Base-by-base conservation (phyloP, 73 alveolate species). In the Paramecium caudatum region DNA sequence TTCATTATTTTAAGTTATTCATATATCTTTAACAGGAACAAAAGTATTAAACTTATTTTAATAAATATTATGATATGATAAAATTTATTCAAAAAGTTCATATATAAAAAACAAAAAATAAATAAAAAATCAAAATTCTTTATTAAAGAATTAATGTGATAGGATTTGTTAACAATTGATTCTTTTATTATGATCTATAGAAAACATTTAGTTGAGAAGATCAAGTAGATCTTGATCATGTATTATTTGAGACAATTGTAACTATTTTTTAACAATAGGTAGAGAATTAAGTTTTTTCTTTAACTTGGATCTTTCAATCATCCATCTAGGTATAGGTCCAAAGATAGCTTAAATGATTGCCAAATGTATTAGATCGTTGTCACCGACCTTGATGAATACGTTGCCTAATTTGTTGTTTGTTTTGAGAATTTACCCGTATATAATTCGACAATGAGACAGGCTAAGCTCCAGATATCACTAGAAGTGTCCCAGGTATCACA, bases 381-480 rank as follows among this genome's bases (percentile, higher is more conserved):
- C 99, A 2, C 50, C 47, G 32, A 41, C 99, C 94, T 13, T 98
- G 97, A 92, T 95, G 96, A 87, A 36, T 30, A 65, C 49, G 12
- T 36, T 13, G 16, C 83, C 83, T 65, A 36, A 25, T 13, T 36
- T 30, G 50, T 65, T 65, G 32, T 65, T 65, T 65, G 80, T 32
- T 65, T 65, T 65, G 96, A 90, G 90, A 96, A 90, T 90, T 97
- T 99, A 9, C 99, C 99, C 32, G 99, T 92, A 82, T 96, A 98
- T 36, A 98, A 91, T 93, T 98, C 99, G 62, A 91, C 93, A 82
- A 98, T 82, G 21, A 98, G 95, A 84, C 99, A 98, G 34, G 98
- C 99, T 61, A 96, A 83, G 16, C 99, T 95, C 99, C 99, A 98
- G 50, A 98, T 94, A 90, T 98, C 99, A 82, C 98, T 91, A 62